phyloP scores from a whole-genome alignment of 2,329 filamentous ascomycete species.

The Aulographum hederae region DNA sequence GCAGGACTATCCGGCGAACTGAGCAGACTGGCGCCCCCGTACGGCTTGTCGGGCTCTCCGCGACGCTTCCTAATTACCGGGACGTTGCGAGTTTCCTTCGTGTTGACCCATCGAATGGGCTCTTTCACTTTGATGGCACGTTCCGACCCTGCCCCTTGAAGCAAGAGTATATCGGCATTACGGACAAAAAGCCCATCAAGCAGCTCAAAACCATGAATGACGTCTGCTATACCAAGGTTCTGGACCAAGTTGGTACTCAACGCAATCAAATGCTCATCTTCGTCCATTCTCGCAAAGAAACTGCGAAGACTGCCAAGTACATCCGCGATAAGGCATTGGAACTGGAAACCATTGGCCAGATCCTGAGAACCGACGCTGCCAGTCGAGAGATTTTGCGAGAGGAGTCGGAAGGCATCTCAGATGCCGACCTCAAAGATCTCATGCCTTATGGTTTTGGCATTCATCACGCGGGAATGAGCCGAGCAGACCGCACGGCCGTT shows the following conservation, averaged over 20 bases:
- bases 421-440: slow-evolving; percentile 80
- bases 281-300: slow-evolving; percentile 95
- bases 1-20: slow-evolving; percentile 76
- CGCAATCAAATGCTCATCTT: slow-evolving; percentile 98
- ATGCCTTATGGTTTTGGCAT: slow-evolving; percentile 95
- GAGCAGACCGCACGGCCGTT: slow-evolving; percentile 85
- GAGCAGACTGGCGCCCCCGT: slow-evolving; percentile 92
- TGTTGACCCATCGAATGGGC: slow-evolving; percentile 64
- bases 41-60: slow-evolving; percentile 78
- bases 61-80: slow-evolving; percentile 87
- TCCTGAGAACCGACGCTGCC: slow-evolving; percentile 80
- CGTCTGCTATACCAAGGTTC: slow-evolving; percentile 90
- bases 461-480: slow-evolving; percentile 92
- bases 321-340: slow-evolving; percentile 96
- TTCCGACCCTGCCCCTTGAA: slow-evolving; percentile 86
- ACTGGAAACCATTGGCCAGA: slow-evolving; percentile 89
- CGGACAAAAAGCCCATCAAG: slow-evolving; percentile 96
- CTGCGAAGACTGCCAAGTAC: slow-evolving; percentile 90
- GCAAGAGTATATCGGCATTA: slow-evolving; percentile 94
- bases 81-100: slow-evolving; percentile 93
- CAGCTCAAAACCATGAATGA: slow-evolving; percentile 99
- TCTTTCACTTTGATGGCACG: slow-evolving; percentile 93
- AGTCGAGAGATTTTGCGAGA: slow-evolving; percentile 76
- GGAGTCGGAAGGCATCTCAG: slow-evolving; percentile 65
- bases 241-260: slow-evolving; percentile 86